These are phyloP conservation scores for Takashimella tepidaria DNA, from an alignment of 1,284 basidiomycete genomes.

Conservation along the genomic window DNA sequence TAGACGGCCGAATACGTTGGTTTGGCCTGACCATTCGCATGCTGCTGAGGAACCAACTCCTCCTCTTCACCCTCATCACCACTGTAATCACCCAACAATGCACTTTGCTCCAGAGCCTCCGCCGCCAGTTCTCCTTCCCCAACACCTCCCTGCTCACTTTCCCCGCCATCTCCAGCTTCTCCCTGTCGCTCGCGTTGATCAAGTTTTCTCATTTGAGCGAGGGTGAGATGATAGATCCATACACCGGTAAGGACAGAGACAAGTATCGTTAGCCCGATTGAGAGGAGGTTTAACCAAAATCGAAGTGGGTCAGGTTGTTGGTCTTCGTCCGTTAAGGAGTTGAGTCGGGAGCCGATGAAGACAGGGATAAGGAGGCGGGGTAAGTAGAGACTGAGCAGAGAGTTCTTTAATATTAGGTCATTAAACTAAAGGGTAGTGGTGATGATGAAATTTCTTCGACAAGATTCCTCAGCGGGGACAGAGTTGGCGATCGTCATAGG, in stretches of 20 bases:
- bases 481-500: not conserved
- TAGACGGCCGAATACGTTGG: not conserved
- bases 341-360: slow-evolving; percentile 46
- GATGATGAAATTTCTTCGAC: too few species aligned
- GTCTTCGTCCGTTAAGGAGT: slow-evolving; percentile 31
- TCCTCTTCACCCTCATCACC: slow-evolving; percentile 18
- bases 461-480: not conserved
- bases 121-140: slow-evolving; percentile 33
- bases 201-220: slow-evolving; percentile 44
- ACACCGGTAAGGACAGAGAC: slow-evolving; percentile 39
- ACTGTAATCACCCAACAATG: slow-evolving; percentile 32
- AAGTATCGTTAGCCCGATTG: slow-evolving; percentile 29
- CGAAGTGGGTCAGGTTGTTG: slow-evolving; percentile 28
- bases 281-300: slow-evolving; percentile 44
- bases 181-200: too few species aligned
- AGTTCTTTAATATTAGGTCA: too few species aligned
- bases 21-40: not conserved
- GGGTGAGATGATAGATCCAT: slow-evolving; percentile 45
- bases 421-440: too few species aligned
- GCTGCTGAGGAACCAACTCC: slow-evolving; percentile 10
- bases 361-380: slow-evolving; percentile 43
- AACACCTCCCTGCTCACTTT: not conserved
- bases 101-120: slow-evolving; percentile 34
- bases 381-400: slow-evolving; percentile 24
- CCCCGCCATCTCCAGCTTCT: slow-evolving; percentile 12